Evolutionary conservation across 108 stramenopile genomes (phyloP).

Genomic region (Chaetoceros tenuissimus): DNA sequence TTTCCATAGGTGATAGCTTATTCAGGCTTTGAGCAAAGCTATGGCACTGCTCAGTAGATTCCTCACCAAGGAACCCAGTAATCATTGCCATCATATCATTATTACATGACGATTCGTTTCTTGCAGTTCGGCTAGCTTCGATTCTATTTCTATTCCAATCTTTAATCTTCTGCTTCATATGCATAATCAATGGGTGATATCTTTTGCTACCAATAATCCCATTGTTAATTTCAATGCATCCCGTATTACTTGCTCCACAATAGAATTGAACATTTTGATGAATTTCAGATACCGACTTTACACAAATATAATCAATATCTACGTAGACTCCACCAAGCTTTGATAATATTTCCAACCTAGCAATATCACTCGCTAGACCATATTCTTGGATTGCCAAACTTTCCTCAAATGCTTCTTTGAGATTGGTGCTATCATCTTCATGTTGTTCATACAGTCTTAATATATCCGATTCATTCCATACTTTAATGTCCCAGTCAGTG

Average conservation of each 20-base stretch:
- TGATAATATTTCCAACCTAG: conserved; percentile 26
- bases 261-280: conserved; percentile 14
- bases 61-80: conserved; percentile 13
- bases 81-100: conserved; percentile 8
- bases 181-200: conserved; percentile 20
- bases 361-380: conserved; percentile 31
- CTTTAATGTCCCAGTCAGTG: too few relatives aligned
- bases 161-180: conserved; percentile 23
- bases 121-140: too few relatives aligned
- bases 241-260: conserved; percentile 34
- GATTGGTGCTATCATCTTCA: too few relatives aligned
- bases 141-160: conserved; percentile 9
- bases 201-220: conserved; percentile 22
- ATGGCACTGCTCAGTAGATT: conserved; percentile 6
- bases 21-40: neutral
- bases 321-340: conserved; percentile 30
- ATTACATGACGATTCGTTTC: neutral
- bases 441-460: too few relatives aligned
- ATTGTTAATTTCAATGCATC: conserved; percentile 35
- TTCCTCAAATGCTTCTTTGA: too few relatives aligned
- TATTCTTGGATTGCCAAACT: too few relatives aligned
- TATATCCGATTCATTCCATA: too few relatives aligned
- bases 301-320: conserved; percentile 34
- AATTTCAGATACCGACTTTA: conserved; percentile 15
- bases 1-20: conserved; percentile 11